Conservation (phyloP, 2,329 filamentous ascomycete genomes). For the Phaeosphaeriaceae sp. region DNA sequence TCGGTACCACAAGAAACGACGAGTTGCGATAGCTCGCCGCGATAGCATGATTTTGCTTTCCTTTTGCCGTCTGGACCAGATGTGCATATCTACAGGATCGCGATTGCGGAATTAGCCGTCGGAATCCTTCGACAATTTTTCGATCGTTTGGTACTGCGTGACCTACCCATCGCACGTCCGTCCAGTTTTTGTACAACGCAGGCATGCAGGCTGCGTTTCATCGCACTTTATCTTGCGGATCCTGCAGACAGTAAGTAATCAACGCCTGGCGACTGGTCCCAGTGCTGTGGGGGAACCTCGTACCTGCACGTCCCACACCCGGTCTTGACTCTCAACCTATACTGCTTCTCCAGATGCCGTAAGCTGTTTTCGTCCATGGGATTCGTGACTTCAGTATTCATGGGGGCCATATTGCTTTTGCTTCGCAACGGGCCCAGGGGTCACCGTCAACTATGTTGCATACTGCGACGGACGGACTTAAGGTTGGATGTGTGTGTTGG, state of each 20-base stretch:
- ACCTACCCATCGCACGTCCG: slow-evolving; percentile 41
- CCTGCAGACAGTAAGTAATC: slow-evolving; percentile 6
- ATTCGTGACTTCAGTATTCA: neutral
- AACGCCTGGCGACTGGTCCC: neutral
- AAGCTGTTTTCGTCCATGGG: slow-evolving; percentile 34
- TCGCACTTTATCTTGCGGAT: slow-evolving; percentile 49
- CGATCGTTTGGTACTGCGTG: slow-evolving; percentile 13
- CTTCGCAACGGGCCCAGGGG: neutral
- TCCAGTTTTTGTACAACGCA: slow-evolving; percentile 46
- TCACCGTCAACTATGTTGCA: neutral
- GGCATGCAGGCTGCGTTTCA: slow-evolving; percentile 42
- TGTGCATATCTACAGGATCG: slow-evolving; percentile 37
- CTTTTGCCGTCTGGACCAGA: slow-evolving; percentile 11
- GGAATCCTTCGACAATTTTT: neutral
- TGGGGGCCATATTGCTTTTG: neutral
- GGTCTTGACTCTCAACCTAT: slow-evolving; percentile 39
- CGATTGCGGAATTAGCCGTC: neutral
- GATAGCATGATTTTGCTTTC: slow-evolving; percentile 14
- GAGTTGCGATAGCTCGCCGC: slow-evolving; percentile 33
- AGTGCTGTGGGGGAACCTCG: neutral
- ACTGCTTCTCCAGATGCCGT: slow-evolving; percentile 35
- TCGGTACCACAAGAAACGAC: slow-evolving; percentile 36
- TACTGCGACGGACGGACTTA: neutral
- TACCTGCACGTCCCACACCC: slow-evolving; percentile 43
- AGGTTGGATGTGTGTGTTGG: neutral